Base-by-base conservation (phyloP, 306 rosid genomes). In the Boehmeria nivea region DNA sequence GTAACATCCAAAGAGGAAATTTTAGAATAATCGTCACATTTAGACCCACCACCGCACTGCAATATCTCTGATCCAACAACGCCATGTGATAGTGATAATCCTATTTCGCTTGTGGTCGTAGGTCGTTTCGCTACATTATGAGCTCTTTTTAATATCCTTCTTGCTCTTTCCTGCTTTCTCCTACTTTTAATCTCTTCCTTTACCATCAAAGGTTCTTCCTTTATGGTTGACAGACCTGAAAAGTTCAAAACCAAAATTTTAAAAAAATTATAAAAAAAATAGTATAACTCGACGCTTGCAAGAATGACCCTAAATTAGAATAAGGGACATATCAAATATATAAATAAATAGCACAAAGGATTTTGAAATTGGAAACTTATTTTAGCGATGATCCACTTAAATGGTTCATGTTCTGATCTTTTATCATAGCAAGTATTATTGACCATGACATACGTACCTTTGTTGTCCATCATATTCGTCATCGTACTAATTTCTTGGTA, bases 161-260 rank as follows among this genome's bases (percentile, higher is more conserved):
- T 71, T 25, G 54, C 58, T 63, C 78, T 77, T 67, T 85, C 82
- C 70, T 52, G 57, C 72, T 67, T 83, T 66, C 81, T 72, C 68
- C 73, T 64, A 23, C 11, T 11, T 33, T 76, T 58, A 16, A 51
- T 57, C 45, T 27, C 62, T 57, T 75, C 85, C 62, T 71, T 78
- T 34, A 17, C 57, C 25, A 33, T 10, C 49, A 75, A 71, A 59
- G 75, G 79, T 22, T 86, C 81, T 71, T 75, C 83, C 18, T 60
- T 61, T 57, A 79, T 78, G 75, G 83, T 76, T 64, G 78, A 67
- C 54, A 80, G 67, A 16, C 82, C 86, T 85, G 80, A 58, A 74
- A 83, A 73, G 22, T 23, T 57, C 52, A n/a, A 13, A 39, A 57
- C 8, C 24, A 43, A 73, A 72, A 62, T 63, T 37, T 27, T 26